These are phyloP conservation scores for Chlamydomonas sphaeroides DNA, from an alignment of 139 green algal species.

Conservation along the genomic window DNA sequence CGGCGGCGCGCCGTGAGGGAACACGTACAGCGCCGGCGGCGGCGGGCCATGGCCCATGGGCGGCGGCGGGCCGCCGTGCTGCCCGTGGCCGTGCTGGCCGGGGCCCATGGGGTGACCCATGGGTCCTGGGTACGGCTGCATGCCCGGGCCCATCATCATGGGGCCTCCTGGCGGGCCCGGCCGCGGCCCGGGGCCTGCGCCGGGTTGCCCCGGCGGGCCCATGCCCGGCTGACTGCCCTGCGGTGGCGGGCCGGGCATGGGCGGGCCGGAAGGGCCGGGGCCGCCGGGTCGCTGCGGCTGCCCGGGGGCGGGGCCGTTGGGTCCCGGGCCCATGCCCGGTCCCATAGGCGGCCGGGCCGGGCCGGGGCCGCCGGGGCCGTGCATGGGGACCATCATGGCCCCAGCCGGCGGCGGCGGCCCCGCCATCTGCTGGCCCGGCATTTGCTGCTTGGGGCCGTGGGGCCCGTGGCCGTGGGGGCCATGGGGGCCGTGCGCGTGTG, in stretches of 20 bases:
- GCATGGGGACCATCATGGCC: neutral
- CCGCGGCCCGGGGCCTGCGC: too few species aligned
- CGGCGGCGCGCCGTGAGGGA: neutral
- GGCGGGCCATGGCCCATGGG: conserved; percentile 20
- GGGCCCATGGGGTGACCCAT: neutral
- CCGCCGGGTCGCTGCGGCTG: too few species aligned
- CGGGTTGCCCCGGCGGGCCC: too few species aligned
- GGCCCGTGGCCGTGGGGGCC: too few species aligned
- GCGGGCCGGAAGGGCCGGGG: too few species aligned
- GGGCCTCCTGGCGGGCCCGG: neutral
- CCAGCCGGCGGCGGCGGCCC: neutral
- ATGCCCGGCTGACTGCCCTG: too few species aligned
- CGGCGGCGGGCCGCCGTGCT: too few species aligned
- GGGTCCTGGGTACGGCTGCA: conserved; percentile 8
- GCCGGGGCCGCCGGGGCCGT: neutral
- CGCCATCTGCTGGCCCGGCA: neutral
- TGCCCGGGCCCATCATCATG: conserved; percentile 11
- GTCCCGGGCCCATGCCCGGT: too few species aligned
- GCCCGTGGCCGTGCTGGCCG: neutral
- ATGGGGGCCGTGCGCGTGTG: too few species aligned
- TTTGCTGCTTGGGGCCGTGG: too few species aligned
- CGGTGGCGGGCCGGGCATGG: neutral
- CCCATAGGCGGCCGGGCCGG: neutral
- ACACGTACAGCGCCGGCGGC: conserved; percentile 10
- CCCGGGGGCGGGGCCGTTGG: too few species aligned